Evolutionary conservation across 345 rosid genomes (phyloP).

Genomic region (Eucalyptus caleyi): DNA sequence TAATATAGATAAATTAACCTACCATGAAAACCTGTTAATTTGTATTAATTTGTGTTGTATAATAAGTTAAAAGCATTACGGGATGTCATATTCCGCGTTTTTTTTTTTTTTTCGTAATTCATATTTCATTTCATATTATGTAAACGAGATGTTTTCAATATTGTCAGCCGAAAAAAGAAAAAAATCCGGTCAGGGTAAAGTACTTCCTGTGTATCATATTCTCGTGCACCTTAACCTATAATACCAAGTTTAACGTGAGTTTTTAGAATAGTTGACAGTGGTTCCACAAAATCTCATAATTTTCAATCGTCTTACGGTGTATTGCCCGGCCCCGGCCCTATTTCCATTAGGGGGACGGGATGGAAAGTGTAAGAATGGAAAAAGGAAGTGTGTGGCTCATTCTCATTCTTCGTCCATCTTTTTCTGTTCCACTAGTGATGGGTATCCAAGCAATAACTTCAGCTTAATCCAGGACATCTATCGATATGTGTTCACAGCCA

Average conservation of each 20-base stretch:
- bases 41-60: neutral
- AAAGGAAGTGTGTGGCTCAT: neutral
- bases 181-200: neutral
- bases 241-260: neutral
- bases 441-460: neutral
- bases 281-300: too few relatives aligned
- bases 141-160: neutral
- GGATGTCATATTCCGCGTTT: neutral
- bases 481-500: neutral
- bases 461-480: neutral
- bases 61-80: neutral
- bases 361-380: neutral
- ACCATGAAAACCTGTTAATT: neutral
- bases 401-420: neutral
- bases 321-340: accelerated
- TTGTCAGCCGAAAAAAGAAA: neutral
- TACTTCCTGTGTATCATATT: neutral
- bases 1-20: neutral
- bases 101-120: neutral
- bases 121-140: neutral
- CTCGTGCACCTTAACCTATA: neutral
- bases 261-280: too few relatives aligned
- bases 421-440: neutral
- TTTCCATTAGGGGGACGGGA: neutral
- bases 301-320: neutral